Base-by-base conservation (phyloP, 2,329 filamentous ascomycete genomes). In the Talaromyces sp. region DNA sequence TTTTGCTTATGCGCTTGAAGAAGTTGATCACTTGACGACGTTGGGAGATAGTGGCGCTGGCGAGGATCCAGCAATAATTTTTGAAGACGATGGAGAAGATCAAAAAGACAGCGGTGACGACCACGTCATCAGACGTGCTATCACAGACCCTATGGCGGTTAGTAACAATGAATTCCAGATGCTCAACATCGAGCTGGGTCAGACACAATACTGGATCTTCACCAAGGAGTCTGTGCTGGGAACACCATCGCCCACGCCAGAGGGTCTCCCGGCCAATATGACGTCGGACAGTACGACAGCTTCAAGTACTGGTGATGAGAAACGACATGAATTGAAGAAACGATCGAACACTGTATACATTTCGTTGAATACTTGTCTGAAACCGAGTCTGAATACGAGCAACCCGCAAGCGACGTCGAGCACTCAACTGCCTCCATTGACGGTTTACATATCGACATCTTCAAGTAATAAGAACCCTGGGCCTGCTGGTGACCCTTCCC, bases 341-440 rank as follows among this genome's bases (percentile, higher is more conserved):
- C 63, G 67, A 52, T 65, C 69, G 11, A 66, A 67, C 43, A 86
- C 79, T 1, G 81, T 98, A 3, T 97, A 90, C 76, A 84, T 99
- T 62, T 93, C 93, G 2, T 87, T 93, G 50, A 98, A 93, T 69
- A 93, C 91, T 0, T 99, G 95, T 77, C 78, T 86, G 31, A 92
- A 96, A 71, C 95, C 94, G 13, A 74, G 78, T 22, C 81, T 83
- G 47, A 85, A 85, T 47, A 80, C 78, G 1, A 78, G 80, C 11
- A 79, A 81, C 27, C 37, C 59, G n/a, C 47, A 49, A 19, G 76
- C 78, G 15, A 73, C 69, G 11, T 70, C 80, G 1, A 37, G 22
- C 15, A 50, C 58, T 35, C 22, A 47, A 39, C 85, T 90, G 13
- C 89, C 90, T 1, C 93, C 96, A 71, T 84, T 98, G 60, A 85